Evolutionary conservation across 2,329 filamentous ascomycete genomes (phyloP), one percentile per base, ranked within the genome.

Genomic region (Chaetomiaceae sp.): DNA sequence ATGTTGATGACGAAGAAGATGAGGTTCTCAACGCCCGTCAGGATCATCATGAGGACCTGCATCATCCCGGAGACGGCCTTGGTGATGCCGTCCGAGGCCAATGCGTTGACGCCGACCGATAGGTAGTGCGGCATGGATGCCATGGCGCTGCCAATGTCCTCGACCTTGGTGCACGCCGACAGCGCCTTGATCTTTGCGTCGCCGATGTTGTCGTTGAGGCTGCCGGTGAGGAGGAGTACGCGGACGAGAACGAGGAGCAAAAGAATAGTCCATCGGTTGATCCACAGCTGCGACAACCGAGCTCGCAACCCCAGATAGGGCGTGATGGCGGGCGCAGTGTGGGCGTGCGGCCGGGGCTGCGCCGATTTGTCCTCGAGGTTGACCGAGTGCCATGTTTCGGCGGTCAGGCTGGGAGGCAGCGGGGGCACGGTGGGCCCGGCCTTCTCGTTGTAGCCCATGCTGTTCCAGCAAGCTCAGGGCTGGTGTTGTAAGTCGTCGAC

Each of bases 101-200:
- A 70, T 49, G 88, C 79, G 68, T 98, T 98, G 62, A 96, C 83
- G 45, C 93, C 93, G 42, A 78, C 73, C 2, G 90, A 86, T 63
- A 97, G 83, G 68, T 95, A 97, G 67, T 96, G 86, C 47, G 93
- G 93, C 89, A 97, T 95, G 30, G 93, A 97, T 32, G 91, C 93
- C 88, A 98, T 91, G 50, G 88, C 79, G 63, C 89, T 96, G 53
- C 91, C 93, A 57, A 95, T 80, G 56, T 88, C 88, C 70, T 98
- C 91, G 38, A 97, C 91, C 64, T 86, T 86, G 48, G 83, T 88
- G 66, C 93, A 98, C 54, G 91, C 89, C 42, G 87, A 84, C 43
- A 95, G 77, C 19, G 93, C 91, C 72, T 95, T 83, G 46, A 71
- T 67, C 64, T 88, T 84, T 38, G 93, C 91, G 47, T 82, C 81